Conservation (phyloP, 305 asterid species). For the Fraxinus nigra region DNA sequence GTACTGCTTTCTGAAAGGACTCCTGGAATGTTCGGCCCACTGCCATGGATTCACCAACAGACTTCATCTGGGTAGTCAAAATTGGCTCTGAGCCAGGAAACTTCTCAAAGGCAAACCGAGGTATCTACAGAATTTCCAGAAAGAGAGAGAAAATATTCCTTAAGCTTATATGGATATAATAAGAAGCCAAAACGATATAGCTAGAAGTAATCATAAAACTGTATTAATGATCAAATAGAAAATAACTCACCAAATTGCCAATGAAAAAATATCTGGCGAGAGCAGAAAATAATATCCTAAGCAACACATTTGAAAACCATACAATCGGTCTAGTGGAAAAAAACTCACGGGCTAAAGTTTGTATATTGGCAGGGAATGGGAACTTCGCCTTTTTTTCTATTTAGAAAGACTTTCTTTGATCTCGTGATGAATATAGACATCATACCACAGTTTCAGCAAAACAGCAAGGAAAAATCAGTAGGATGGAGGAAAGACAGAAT, state of each 20-base stretch:
- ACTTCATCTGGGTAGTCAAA: conserved; percentile 95
- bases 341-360: neutral
- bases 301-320: conserved; percentile 11
- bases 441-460: neutral
- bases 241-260: neutral
- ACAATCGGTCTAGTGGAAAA: neutral
- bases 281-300: neutral
- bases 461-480: neutral
- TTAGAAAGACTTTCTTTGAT: neutral
- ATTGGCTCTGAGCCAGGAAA: conserved; percentile 97
- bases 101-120: conserved; percentile 92
- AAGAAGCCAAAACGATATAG: neutral
- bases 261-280: neutral
- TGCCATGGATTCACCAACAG: conserved; percentile 98
- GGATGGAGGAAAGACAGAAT: neutral
- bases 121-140: conserved; percentile 56
- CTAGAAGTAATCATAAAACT: neutral
- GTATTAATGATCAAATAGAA: neutral
- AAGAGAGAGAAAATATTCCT: neutral
- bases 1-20: conserved; percentile 90
- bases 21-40: conserved; percentile 97
- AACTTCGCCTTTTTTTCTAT: neutral
- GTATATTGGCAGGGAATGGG: neutral
- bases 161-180: neutral
- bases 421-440: neutral